Percentiles rank a stretch among this genome's conserved stretches.
Evolutionary conservation across 495 filamentous ascomycete species (phyloP).

Genomic region (Annulohypoxylon maeteangense): DNA sequence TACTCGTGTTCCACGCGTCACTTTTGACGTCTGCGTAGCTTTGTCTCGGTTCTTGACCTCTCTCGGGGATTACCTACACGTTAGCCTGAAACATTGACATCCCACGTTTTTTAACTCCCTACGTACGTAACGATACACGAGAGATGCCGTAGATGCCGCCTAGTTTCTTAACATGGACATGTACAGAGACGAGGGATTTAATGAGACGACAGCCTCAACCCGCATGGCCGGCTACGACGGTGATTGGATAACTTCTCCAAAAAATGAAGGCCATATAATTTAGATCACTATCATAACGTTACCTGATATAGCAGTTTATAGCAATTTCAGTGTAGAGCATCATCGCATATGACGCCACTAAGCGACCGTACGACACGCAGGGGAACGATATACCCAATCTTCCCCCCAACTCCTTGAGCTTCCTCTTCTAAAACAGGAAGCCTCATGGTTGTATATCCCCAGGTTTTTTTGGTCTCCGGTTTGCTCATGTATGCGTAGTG

Average conservation of each 20-base stretch:
- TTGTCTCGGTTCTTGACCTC: not conserved
- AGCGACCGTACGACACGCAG: slow-evolving; percentile 35
- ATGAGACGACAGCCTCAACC: slow-evolving; percentile 41
- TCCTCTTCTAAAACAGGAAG: slow-evolving; percentile 21
- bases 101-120: slow-evolving; percentile 30
- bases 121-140: slow-evolving; percentile 20
- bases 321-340: slow-evolving; percentile 11
- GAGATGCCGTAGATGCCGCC: slow-evolving; percentile 15
- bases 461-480: slow-evolving; percentile 32
- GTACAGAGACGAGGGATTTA: slow-evolving; percentile 39
- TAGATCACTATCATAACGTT: slow-evolving; percentile 19
- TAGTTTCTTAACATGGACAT: slow-evolving; percentile 1
- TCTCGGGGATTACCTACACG: slow-evolving; percentile 27
- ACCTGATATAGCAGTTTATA: slow-evolving; percentile 13
- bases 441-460: slow-evolving; percentile 24
- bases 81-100: slow-evolving; percentile 39
- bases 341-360: slow-evolving; percentile 40
- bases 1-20: not conserved
- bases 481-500: slow-evolving; percentile 22
- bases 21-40: not conserved
- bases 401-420: slow-evolving; percentile 6
- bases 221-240: slow-evolving; percentile 35
- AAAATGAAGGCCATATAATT: slow-evolving; percentile 14
- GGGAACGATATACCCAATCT: slow-evolving; percentile 21
- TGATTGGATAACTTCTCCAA: slow-evolving; percentile 29